Percentiles rank a stretch among this genome's conserved stretches.
Conservation (phyloP, 345 rosid genomes). For the Cardamine chenopodiifolia region DNA sequence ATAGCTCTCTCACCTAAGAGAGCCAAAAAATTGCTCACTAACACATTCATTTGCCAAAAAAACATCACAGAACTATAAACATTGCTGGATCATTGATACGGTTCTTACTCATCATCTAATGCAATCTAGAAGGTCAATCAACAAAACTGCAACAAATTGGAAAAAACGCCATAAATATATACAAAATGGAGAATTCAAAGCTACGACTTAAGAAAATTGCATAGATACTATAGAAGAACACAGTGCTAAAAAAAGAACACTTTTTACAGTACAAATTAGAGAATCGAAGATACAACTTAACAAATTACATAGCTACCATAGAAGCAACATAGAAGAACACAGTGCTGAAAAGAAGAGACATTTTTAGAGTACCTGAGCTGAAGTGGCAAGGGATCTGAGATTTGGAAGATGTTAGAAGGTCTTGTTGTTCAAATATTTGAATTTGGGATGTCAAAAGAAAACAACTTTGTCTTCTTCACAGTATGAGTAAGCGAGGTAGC, state of each 20-base stretch:
- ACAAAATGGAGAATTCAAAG: not conserved
- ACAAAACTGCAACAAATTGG: not conserved
- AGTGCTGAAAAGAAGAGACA: not conserved
- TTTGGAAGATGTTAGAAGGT: conserved; percentile 12
- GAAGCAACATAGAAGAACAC: conserved; percentile 2
- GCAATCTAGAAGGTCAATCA: not conserved
- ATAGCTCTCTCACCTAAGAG: not conserved
- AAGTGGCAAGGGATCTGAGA: conserved; percentile 37
- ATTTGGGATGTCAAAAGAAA: conserved; percentile 25
- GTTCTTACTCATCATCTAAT: conserved; percentile 7
- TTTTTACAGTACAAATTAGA: not conserved
- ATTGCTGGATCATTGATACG: conserved; percentile 12
- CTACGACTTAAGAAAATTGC: not conserved
- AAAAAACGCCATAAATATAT: not conserved
- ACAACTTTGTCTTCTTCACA: conserved; percentile 28
- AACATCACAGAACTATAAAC: not conserved
- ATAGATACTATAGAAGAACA: not conserved
- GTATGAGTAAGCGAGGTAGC: conserved; percentile 21
- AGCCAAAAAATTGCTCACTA: not conserved
- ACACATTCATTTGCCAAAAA: conserved; percentile 4
- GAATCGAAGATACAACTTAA: not conserved
- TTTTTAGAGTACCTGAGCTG: conserved; percentile 33
- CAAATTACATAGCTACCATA: not conserved
- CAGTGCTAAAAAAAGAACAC: not conserved
- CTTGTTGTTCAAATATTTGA: conserved; percentile 29